Evolutionary conservation across 1,284 basidiomycete genomes (phyloP).

Genomic region (Termitomyces sp.): DNA sequence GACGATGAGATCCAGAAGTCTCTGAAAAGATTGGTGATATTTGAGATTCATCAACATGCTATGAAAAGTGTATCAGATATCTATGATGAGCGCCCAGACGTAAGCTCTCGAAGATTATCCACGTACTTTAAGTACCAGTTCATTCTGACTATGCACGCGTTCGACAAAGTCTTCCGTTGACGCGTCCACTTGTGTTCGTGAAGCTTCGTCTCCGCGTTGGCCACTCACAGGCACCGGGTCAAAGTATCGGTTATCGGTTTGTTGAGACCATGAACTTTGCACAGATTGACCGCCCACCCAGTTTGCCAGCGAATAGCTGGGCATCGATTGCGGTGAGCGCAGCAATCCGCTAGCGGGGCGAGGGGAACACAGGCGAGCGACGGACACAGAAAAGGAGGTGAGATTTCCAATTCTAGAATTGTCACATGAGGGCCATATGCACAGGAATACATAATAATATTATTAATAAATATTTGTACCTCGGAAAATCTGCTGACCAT

Average conservation of each 20-base stretch:
- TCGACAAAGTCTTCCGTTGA: not conserved
- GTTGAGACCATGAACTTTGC: conserved; percentile 1
- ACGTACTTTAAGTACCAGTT: conserved; percentile 5
- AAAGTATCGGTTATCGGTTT: not conserved
- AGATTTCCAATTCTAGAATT: not conserved
- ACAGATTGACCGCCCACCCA: conserved; percentile 13
- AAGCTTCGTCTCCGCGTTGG: not conserved
- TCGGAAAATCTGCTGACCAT: too few species aligned
- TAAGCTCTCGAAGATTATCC: not conserved
- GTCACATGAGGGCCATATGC: too few species aligned
- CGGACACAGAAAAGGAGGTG: not conserved
- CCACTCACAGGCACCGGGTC: not conserved
- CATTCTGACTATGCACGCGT: not conserved
- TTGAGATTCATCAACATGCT: not conserved
- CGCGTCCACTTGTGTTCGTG: conserved; percentile 3
- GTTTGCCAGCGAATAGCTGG: conserved; percentile 15
- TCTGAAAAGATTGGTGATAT: not conserved
- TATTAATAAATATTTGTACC: not conserved
- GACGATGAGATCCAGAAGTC: not conserved
- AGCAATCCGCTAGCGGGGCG: not conserved
- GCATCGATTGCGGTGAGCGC: conserved; percentile 6
- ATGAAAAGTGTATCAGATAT: not conserved
- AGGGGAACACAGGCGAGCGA: not conserved
- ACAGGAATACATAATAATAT: too few species aligned
- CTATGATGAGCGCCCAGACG: not conserved